A percentile compares a stretch with the other conserved stretches of the same genome.
These are phyloP conservation scores for Penicillium sp. DNA, from an alignment of 2,329 filamentous ascomycete genomes.

Conservation along the genomic window DNA sequence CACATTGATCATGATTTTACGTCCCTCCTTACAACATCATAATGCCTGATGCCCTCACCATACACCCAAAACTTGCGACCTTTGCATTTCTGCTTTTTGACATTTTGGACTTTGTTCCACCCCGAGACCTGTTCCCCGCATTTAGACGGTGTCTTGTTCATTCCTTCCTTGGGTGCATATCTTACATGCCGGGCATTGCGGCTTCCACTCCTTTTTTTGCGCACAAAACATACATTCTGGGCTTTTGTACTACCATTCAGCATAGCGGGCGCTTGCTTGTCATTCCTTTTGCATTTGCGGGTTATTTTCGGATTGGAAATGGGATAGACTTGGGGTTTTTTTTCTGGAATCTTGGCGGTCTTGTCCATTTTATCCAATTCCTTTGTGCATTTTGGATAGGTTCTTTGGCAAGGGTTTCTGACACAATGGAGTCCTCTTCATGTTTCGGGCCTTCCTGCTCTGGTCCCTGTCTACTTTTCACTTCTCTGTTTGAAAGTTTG, in stretches of 20 bases:
- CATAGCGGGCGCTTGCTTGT: constrained; percentile 38
- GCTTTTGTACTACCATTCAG: constrained; percentile 36
- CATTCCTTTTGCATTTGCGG: constrained; percentile 39
- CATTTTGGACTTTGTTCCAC: not conserved
- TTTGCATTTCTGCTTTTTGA: constrained; percentile 16
- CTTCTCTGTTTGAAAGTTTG: constrained; percentile 3
- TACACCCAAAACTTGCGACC: constrained; percentile 11
- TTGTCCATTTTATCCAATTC: constrained; percentile 2
- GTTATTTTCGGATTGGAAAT: constrained; percentile 19
- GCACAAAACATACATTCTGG: constrained; percentile 16
- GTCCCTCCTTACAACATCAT: constrained; percentile 33
- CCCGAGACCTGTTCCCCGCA: constrained; percentile 24
- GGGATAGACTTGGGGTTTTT: constrained; percentile 24
- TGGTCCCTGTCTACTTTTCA: not conserved
- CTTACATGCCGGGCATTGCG: constrained; percentile 27
- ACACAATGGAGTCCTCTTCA: not conserved
- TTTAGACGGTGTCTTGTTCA: constrained; percentile 36
- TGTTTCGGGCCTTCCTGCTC: not conserved
- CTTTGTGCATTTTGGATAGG: constrained; percentile 4
- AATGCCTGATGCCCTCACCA: constrained; percentile 31
- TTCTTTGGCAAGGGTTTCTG: not conserved
- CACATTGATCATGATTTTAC: constrained; percentile 28
- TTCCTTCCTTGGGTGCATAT: constrained; percentile 32
- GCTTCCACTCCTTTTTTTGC: constrained; percentile 31
- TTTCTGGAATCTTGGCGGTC: constrained; percentile 10